A percentile compares a stretch with the other conserved stretches of the same genome.
These are phyloP conservation scores for Eruca vesicaria DNA, from an alignment of 441 rosid genomes.

Conservation along the genomic window DNA sequence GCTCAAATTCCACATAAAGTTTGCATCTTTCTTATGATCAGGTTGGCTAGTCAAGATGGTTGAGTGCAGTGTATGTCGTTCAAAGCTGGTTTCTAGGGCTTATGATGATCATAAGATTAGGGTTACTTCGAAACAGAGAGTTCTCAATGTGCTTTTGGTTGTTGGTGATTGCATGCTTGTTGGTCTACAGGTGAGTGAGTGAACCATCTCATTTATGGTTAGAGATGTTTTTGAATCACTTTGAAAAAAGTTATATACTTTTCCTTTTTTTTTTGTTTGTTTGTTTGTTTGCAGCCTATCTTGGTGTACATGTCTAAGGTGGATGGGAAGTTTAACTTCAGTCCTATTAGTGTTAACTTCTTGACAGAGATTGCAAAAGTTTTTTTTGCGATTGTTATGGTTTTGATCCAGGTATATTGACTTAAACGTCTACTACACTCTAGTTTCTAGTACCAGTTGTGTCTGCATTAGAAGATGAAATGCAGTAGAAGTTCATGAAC, in stretches of 20 bases:
- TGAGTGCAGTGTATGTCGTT: constrained; percentile 88
- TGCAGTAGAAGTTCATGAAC: neutral
- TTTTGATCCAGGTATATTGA: constrained; percentile 65
- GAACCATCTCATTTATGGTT: too few species aligned
- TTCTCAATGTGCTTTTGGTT: constrained; percentile 36
- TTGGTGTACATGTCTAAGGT: constrained; percentile 98
- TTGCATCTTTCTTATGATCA: constrained; percentile 13
- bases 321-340: constrained; percentile 86
- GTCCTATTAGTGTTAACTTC: constrained; percentile 91
- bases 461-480: neutral
- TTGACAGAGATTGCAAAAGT: constrained; percentile 84
- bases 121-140: constrained; percentile 31
- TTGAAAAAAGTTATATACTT: neutral
- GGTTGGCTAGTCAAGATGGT: constrained; percentile 41
- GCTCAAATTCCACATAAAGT: constrained; percentile 11
- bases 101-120: constrained; percentile 38
- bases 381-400: constrained; percentile 84
- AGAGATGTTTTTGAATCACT: too few species aligned
- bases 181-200: constrained; percentile 37
- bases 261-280: constrained; percentile 1
- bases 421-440: neutral
- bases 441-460: neutral
- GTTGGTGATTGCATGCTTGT: constrained; percentile 46
- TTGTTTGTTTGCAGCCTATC: constrained; percentile 87
- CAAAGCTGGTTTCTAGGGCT: constrained; percentile 34